A percentile compares a stretch with the other conserved stretches of the same genome.
Evolutionary conservation across 108 stramenopile genomes (phyloP).

Genomic region (Cyclotella cryptica): DNA sequence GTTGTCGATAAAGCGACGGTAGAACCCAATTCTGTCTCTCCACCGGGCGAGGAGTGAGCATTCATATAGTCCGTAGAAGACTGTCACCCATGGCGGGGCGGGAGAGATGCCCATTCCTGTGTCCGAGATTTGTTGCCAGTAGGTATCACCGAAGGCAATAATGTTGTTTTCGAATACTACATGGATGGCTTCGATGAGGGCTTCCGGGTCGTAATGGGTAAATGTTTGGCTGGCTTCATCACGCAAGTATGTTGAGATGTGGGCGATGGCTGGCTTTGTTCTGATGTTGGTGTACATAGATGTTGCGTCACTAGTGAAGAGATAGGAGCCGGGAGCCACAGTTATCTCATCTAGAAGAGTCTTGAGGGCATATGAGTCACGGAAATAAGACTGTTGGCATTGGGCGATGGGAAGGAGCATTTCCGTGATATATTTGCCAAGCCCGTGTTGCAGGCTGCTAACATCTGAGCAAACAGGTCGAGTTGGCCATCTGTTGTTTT

Average conservation of each 20-base stretch:
- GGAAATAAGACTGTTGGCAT: constrained; percentile 4
- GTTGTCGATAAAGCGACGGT: constrained; percentile 44
- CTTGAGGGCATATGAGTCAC: constrained; percentile 10
- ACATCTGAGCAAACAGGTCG: constrained; percentile 17
- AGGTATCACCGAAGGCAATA: constrained; percentile 30
- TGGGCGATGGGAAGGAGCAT: constrained; percentile 9
- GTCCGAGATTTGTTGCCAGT: constrained; percentile 26
- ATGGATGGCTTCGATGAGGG: constrained; percentile 30
- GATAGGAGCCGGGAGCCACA: constrained; percentile 11
- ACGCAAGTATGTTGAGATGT: constrained; percentile 3
- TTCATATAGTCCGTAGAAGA: constrained; percentile 37
- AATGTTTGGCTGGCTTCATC: neutral
- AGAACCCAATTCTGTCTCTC: neutral
- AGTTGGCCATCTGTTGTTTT: neutral
- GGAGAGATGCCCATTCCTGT: constrained; percentile 39
- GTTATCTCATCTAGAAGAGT: neutral
- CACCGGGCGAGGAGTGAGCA: neutral
- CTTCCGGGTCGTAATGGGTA: constrained; percentile 1
- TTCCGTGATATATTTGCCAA: constrained; percentile 13
- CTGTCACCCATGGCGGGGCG: constrained; percentile 27
- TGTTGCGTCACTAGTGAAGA: constrained; percentile 36
- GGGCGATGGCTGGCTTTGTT: constrained; percentile 3
- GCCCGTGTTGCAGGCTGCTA: neutral
- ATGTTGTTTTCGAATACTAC: constrained; percentile 27
- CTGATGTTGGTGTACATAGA: constrained; percentile 48